Conservation (phyloP, 352 stramenopile species). For the Globisporangium nagaii region DNA sequence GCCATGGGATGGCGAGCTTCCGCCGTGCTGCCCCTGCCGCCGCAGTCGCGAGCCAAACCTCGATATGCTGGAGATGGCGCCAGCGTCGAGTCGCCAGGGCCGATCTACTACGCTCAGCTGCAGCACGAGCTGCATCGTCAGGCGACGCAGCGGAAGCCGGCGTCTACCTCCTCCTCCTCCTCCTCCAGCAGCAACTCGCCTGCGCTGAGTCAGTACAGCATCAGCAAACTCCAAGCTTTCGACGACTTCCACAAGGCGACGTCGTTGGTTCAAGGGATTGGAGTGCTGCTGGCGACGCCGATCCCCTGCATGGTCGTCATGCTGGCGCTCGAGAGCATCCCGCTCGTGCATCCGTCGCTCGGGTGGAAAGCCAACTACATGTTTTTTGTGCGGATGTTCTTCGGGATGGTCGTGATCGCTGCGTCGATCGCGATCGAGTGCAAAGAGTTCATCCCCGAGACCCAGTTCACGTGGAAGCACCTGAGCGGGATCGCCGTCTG, state of each 20-base stretch:
- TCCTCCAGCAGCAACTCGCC: background rate
- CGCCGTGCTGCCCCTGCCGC: background rate
- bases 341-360: slow-evolving; percentile 7
- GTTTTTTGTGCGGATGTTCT: slow-evolving; percentile 25
- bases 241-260: slow-evolving; percentile 13
- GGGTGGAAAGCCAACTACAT: slow-evolving; percentile 8
- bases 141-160: background rate
- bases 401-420: slow-evolving; percentile 11
- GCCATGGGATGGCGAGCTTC: background rate
- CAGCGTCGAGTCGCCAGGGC: background rate
- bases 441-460: slow-evolving; percentile 21
- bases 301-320: slow-evolving; percentile 15
- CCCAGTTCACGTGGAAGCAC: slow-evolving; percentile 12
- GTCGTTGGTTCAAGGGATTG: background rate
- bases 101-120: background rate
- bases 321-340: slow-evolving; percentile 20
- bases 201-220: slow-evolving; percentile 13
- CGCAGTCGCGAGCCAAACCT: background rate
- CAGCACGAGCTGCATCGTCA: background rate
- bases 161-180: background rate
- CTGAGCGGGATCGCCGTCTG: slow-evolving; percentile 8
- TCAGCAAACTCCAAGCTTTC: slow-evolving; percentile 29
- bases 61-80: background rate
- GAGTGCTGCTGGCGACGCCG: slow-evolving; percentile 16
- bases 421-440: slow-evolving; percentile 11